Evolutionary conservation across 1,284 basidiomycete genomes (phyloP).

Genomic region (Heliocybe sulcata): DNA sequence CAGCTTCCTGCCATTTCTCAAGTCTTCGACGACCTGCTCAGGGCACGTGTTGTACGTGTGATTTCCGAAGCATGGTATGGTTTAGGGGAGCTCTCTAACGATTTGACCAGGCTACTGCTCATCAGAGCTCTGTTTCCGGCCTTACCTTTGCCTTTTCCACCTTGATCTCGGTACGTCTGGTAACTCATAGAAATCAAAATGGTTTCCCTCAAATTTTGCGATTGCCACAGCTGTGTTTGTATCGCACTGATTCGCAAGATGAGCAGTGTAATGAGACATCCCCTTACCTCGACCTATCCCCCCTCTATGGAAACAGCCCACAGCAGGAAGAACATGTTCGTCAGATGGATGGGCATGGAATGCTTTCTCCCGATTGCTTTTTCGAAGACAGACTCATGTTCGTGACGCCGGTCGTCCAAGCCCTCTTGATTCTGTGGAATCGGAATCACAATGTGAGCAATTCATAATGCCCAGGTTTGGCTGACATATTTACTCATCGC

Average conservation of each 20-base stretch:
- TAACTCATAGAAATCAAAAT: background rate
- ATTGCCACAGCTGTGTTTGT: background rate
- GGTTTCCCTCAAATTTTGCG: background rate
- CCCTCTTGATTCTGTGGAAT: conserved; percentile 26
- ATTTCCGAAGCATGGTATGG: too few relatives aligned
- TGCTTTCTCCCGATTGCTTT: conserved; percentile 35
- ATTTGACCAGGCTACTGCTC: too few relatives aligned
- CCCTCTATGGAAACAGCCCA: conserved; percentile 28
- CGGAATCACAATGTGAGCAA: conserved; percentile 16
- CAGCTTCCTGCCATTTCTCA: background rate
- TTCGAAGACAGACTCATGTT: conserved; percentile 40
- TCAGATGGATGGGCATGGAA: conserved; percentile 33
- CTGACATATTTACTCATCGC: background rate
- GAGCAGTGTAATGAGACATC: background rate
- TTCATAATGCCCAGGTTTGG: background rate
- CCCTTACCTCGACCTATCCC: conserved; percentile 8
- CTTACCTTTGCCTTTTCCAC: background rate
- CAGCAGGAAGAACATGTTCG: conserved; percentile 29
- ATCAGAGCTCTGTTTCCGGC: too few relatives aligned
- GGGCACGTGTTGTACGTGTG: background rate
- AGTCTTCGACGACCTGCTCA: background rate
- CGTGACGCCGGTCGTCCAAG: conserved; percentile 27
- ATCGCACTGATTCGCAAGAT: background rate
- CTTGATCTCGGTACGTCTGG: background rate
- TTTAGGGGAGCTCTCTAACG: too few relatives aligned